Evolutionary conservation across 192 early-diverging fungal genomes (phyloP).

Genomic region (Coemansia sp.): DNA sequence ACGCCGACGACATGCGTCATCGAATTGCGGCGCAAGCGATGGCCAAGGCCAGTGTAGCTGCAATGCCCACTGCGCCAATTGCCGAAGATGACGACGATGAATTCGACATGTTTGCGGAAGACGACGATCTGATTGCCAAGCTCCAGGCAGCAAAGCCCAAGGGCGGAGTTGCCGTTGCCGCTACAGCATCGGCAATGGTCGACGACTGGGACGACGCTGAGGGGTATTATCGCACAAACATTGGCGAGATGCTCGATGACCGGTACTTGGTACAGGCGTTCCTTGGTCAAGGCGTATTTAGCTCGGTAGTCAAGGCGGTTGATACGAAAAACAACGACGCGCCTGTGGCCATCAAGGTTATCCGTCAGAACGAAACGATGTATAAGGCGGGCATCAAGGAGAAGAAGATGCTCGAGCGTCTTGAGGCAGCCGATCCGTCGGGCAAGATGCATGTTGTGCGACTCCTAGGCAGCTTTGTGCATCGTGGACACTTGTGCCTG

Average conservation of each 20-base stretch:
- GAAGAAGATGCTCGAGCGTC: slow-evolving; percentile 82
- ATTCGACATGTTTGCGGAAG: slow-evolving; percentile 67
- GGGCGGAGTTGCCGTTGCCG: slow-evolving; percentile 4
- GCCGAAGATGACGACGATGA: slow-evolving; percentile 42
- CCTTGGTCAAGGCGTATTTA: slow-evolving; percentile 95
- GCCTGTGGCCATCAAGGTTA: slow-evolving; percentile 94
- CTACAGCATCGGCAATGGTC: slow-evolving; percentile 28
- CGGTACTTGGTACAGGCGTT: slow-evolving; percentile 86
- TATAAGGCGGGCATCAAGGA: slow-evolving; percentile 88
- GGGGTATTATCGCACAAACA: slow-evolving; percentile 92
- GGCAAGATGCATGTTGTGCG: slow-evolving; percentile 89
- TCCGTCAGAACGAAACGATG: slow-evolving; percentile 95
- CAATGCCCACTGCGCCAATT: slow-evolving; percentile 3
- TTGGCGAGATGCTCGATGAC: slow-evolving; percentile 82
- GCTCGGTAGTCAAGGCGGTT: slow-evolving; percentile 84
- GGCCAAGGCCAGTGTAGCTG: slow-evolving; percentile 43
- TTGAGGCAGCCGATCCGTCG: slow-evolving; percentile 81
- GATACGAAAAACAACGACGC: slow-evolving; percentile 69
- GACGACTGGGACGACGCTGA: slow-evolving; percentile 98
- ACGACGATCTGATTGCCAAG: slow-evolving; percentile 44
- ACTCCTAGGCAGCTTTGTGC: slow-evolving; percentile 82
- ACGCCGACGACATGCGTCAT: slow-evolving; percentile 67
- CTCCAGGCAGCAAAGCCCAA: slow-evolving; percentile 16
- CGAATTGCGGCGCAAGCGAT: slow-evolving; percentile 37
- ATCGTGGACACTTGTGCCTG: slow-evolving; percentile 87